A percentile compares a stretch with the other conserved stretches of the same genome.
phyloP scores from a whole-genome alignment of 1,139 yeast genomes.

The Candida albicans region DNA sequence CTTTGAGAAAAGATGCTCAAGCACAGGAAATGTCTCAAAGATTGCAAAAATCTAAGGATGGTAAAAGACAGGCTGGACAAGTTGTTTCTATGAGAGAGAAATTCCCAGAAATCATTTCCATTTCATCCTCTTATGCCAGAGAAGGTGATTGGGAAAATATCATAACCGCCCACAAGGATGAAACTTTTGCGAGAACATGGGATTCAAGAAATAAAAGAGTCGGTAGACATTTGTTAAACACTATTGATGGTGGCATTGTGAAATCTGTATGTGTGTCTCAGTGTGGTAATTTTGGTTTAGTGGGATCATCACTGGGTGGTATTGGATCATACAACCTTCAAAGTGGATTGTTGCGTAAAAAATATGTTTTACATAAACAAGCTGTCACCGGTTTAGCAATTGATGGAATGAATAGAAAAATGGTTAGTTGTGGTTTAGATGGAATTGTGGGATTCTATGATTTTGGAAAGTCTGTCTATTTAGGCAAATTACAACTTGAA shows the following conservation, averaged over 20 bases:
- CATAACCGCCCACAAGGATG: slow-evolving; percentile 88
- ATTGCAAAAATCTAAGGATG: slow-evolving; percentile 52
- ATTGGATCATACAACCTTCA: slow-evolving; percentile 88
- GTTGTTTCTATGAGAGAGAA: slow-evolving; percentile 54
- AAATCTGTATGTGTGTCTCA: slow-evolving; percentile 78
- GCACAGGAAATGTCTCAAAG: slow-evolving; percentile 91
- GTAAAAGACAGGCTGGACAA: slow-evolving; percentile 61
- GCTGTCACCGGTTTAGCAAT: slow-evolving; percentile 87
- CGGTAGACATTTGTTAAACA: slow-evolving; percentile 68
- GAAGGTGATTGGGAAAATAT: slow-evolving; percentile 95
- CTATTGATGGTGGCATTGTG: slow-evolving; percentile 81
- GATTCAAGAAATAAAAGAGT: slow-evolving; percentile 77
- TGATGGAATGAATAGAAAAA: slow-evolving; percentile 84
- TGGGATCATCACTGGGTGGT: slow-evolving; percentile 91
- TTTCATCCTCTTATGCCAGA: slow-evolving; percentile 76
- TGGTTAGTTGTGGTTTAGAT: slow-evolving; percentile 88
- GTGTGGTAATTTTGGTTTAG: slow-evolving; percentile 93
- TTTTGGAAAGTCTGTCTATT: slow-evolving; percentile 67
- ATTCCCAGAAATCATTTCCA: slow-evolving; percentile 71
- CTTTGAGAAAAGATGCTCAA: slow-evolving; percentile 93
- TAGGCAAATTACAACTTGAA: slow-evolving; percentile 67
- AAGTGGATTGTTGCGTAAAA: slow-evolving; percentile 77
- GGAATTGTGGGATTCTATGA: slow-evolving; percentile 88
- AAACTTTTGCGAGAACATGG: slow-evolving; percentile 89
- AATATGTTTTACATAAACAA: slow-evolving; percentile 66